Percentiles rank a stretch among this genome's conserved stretches.
Conservation (phyloP, 1,284 basidiomycete species). For the Sanghuangporus sanghuang region DNA sequence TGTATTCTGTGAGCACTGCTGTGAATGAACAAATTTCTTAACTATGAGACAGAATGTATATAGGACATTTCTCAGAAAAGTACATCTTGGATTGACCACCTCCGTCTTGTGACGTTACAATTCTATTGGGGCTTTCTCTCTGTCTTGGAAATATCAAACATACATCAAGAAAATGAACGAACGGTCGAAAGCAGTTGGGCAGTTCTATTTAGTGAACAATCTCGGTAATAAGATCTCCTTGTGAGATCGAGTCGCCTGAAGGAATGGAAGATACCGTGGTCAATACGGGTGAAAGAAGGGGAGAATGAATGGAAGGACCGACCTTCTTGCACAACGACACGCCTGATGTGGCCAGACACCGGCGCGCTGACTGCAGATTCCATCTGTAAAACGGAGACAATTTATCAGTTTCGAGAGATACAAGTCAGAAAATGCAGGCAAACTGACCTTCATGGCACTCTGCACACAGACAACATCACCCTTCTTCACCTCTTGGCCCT, state of each 20-base stretch:
- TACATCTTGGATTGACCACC: too few relatives aligned
- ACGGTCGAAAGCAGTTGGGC: not conserved
- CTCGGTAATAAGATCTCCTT: slow-evolving; percentile 83
- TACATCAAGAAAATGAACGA: not conserved
- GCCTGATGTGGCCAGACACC: slow-evolving; percentile 91
- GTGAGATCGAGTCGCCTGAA: slow-evolving; percentile 80
- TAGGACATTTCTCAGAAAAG: too few relatives aligned
- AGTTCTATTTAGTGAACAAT: slow-evolving; percentile 57
- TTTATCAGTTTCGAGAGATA: not conserved
- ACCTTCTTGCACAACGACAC: slow-evolving; percentile 86
- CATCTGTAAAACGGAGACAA: slow-evolving; percentile 54
- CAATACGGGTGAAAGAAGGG: slow-evolving; percentile 2
- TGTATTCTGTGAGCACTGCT: not conserved
- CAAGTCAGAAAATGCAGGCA: slow-evolving; percentile 11
- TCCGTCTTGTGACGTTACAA: too few relatives aligned
- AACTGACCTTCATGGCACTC: slow-evolving; percentile 83
- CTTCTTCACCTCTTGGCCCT: slow-evolving; percentile 95
- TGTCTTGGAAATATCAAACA: not conserved
- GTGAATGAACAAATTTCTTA: too few relatives aligned
- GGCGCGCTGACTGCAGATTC: slow-evolving; percentile 95
- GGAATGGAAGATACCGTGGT: slow-evolving; percentile 13
- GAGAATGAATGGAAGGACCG: slow-evolving; percentile 18
- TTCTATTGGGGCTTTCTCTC: too few relatives aligned
- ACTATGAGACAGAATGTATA: too few relatives aligned
- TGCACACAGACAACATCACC: slow-evolving; percentile 91